These are phyloP conservation scores for Lepraria neglecta DNA, from an alignment of 495 filamentous ascomycete species.

Conservation along the genomic window DNA sequence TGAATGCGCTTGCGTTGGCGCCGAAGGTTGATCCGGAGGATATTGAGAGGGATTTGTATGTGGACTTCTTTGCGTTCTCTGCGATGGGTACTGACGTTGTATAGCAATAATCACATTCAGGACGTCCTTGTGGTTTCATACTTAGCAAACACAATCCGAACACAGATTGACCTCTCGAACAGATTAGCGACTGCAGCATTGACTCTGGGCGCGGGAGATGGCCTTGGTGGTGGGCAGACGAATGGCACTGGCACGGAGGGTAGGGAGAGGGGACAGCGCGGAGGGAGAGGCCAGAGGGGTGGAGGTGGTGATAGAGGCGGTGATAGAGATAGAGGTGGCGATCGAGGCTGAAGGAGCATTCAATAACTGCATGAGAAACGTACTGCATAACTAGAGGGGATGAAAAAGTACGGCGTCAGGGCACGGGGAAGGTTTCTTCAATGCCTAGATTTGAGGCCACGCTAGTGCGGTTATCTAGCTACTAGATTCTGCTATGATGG, in stretches of 20 bases:
- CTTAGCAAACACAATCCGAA: slow-evolving; percentile 96
- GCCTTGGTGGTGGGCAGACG: slow-evolving; percentile 24
- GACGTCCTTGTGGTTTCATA: slow-evolving; percentile 96
- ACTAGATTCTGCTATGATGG: background rate
- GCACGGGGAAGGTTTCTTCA: background rate
- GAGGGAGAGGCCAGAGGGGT: slow-evolving; percentile 37
- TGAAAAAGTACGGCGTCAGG: slow-evolving; percentile 20
- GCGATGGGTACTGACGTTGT: slow-evolving; percentile 19
- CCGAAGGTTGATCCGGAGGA: slow-evolving; percentile 86
- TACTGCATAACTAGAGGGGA: slow-evolving; percentile 4
- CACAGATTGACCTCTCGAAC: slow-evolving; percentile 96
- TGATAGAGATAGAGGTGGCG: too few species aligned
- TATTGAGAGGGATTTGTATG: slow-evolving; percentile 89
- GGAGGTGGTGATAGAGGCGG: slow-evolving; percentile 2
- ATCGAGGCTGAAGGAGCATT: slow-evolving; percentile 10
- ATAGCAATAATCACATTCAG: slow-evolving; percentile 95
- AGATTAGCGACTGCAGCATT: slow-evolving; percentile 80
- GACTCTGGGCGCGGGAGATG: slow-evolving; percentile 52
- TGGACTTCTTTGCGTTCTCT: slow-evolving; percentile 17
- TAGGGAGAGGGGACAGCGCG: slow-evolving; percentile 45
- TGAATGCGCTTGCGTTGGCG: slow-evolving; percentile 83
- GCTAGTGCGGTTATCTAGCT: background rate
- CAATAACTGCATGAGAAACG: slow-evolving; percentile 1
- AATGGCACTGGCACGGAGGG: slow-evolving; percentile 33
- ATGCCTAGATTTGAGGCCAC: too few species aligned